Evolutionary conservation across 441 rosid genomes (phyloP).

Genomic region (Corymbia calophylla): DNA sequence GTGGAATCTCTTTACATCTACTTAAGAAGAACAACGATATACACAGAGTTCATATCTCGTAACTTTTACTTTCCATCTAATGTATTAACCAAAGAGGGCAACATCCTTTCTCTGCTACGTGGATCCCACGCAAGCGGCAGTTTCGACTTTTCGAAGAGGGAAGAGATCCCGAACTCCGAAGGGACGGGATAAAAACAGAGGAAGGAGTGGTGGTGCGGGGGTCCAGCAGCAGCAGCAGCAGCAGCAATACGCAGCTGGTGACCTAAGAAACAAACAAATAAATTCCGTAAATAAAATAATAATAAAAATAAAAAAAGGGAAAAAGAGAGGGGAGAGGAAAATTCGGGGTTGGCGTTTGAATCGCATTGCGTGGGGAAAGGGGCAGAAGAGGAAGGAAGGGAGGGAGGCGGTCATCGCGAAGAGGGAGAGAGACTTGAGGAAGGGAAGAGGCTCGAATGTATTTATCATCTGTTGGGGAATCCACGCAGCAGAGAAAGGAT

Average conservation of each 20-base stretch:
- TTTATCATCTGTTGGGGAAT: background rate
- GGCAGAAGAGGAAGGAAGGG: background rate
- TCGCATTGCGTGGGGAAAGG: background rate
- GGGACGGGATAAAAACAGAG: background rate
- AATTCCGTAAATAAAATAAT: background rate
- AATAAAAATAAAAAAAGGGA: too few relatives aligned
- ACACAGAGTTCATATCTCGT: rapidly evolving
- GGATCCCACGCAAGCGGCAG: too few relatives aligned
- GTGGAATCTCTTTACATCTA: background rate
- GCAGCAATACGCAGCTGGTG: background rate
- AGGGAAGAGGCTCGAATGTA: background rate
- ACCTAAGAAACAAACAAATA: background rate
- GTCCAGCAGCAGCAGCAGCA: background rate
- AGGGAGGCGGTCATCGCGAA: background rate
- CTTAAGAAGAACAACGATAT: rapidly evolving
- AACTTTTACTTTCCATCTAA: background rate
- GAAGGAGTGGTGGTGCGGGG: background rate
- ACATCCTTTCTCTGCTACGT: too few relatives aligned
- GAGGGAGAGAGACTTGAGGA: background rate
- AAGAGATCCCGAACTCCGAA: background rate
- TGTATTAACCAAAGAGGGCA: background rate
- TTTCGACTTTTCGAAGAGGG: background rate
- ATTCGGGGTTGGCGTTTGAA: background rate
- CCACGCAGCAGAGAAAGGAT: background rate
- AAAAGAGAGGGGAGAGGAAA: rapidly evolving